Evolutionary conservation across 2,329 filamentous ascomycete genomes (phyloP), one percentile per base, ranked within the genome.

Genomic region (Fusarium algeriense): DNA sequence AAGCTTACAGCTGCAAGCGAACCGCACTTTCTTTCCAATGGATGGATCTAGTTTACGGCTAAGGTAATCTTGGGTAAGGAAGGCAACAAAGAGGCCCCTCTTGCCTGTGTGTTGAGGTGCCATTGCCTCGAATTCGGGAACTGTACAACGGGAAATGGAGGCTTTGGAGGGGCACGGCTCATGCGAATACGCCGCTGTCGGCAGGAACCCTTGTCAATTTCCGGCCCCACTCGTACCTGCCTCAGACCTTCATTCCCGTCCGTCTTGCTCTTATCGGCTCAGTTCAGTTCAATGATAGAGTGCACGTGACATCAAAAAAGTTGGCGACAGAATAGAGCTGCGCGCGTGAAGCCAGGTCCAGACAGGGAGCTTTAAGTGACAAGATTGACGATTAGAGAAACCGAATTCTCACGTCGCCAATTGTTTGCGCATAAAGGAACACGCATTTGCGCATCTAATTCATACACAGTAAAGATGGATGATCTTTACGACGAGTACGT

Each of bases 401-500:
- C 67, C 63, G 40, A 37, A 68, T 67, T 70, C 45, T 69, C 59
- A 44, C 62, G 59, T 73, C 70, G 64, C 69, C 54, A 63, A 64
- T 60, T 28, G 30, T 46, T 63, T 61, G 64, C 69, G 64, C 66
- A 74, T 59, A 52, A 37, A 66, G 19, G 60, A 63, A 44, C 35
- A 62, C 32, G n/a, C 26, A 44, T 15, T 57, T 71, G 72, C 64
- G 70, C 68, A 53, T 58, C 26, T 56, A 52, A 37, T 64, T 19
- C 26, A 49, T 41, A 52, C 30, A 52, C 58, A 26, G 55, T 40
- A 69, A 80, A 76, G 77, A 96, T 97, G 94, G 95, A 98, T 86
- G 95, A 98, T 83, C 90, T 98, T 76, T 98, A 98, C 81, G 95
- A 98, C 85, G 95, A 98, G 93, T 97, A 61, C 19, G 72, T 69